Conservation (phyloP, 345 rosid genomes). For the Acer saccharum region DNA sequence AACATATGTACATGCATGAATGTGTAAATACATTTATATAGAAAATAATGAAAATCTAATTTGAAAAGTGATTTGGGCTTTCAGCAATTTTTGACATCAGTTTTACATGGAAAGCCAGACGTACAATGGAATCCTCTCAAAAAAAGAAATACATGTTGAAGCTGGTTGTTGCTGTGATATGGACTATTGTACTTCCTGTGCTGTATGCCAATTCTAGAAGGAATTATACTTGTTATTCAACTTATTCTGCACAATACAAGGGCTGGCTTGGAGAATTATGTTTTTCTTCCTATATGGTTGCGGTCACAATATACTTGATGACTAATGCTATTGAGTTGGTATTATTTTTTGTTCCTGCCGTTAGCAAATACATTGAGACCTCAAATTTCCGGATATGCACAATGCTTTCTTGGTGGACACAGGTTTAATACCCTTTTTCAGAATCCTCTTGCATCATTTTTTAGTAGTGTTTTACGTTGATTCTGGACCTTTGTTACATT, state of each 20-base stretch:
- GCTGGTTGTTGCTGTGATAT: constrained; percentile 66
- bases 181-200: constrained; percentile 87
- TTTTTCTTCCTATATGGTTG: constrained; percentile 83
- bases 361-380: constrained; percentile 78
- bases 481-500: not conserved
- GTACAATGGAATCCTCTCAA: constrained; percentile 56
- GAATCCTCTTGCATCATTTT: constrained; percentile 1
- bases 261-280: constrained; percentile 88
- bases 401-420: constrained; percentile 73
- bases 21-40: constrained; percentile 2
- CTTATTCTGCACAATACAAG: constrained; percentile 54
- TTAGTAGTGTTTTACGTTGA: not conserved
- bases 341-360: constrained; percentile 80
- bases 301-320: constrained; percentile 65
- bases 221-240: constrained; percentile 79
- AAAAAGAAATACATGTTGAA: constrained; percentile 68
- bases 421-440: constrained; percentile 40
- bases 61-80: constrained; percentile 26
- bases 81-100: constrained; percentile 82
- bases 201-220: constrained; percentile 70
- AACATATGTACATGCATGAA: not conserved
- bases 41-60: constrained; percentile 6
- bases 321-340: constrained; percentile 79
- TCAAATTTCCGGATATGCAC: constrained; percentile 68
- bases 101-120: constrained; percentile 86